Evolutionary conservation across 192 early-diverging fungal genomes (phyloP).

Genomic region (Gonapodya sp.): DNA sequence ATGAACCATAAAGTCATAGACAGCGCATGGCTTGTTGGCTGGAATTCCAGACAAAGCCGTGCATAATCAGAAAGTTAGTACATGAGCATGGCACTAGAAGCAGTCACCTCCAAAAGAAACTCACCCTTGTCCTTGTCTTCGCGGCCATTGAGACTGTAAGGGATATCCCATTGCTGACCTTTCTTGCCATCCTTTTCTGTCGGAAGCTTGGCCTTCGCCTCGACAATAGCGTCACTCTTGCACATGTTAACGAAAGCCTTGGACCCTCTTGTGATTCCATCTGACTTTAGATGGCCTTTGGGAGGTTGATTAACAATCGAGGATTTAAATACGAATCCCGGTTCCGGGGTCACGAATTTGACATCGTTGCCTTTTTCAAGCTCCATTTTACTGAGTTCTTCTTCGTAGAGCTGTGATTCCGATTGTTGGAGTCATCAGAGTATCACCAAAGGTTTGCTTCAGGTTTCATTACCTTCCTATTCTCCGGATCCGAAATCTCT

Average conservation of each 20-base stretch:
- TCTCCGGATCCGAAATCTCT: constrained; percentile 48
- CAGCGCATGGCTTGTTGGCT: constrained; percentile 30
- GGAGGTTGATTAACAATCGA: constrained; percentile 14
- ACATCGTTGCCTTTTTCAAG: constrained; percentile 39
- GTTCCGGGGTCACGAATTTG: constrained; percentile 37
- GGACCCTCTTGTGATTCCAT: constrained; percentile 14
- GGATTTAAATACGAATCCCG: constrained; percentile 35
- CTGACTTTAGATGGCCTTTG: constrained; percentile 4
- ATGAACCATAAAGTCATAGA: constrained; percentile 49
- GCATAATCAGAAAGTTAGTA: constrained; percentile 8
- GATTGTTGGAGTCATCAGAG: background rate
- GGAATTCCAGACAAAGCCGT: background rate
- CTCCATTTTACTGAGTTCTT: constrained; percentile 36
- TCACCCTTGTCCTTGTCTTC: constrained; percentile 40
- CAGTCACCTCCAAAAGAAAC: background rate
- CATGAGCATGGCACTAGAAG: too few species aligned
- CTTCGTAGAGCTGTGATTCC: constrained; percentile 36
- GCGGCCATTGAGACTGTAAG: constrained; percentile 34
- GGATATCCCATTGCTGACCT: constrained; percentile 39
- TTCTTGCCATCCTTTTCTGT: constrained; percentile 8
- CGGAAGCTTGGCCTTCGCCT: constrained; percentile 14
- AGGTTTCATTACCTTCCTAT: constrained; percentile 23
- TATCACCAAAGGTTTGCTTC: background rate
- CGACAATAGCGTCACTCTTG: constrained; percentile 30
- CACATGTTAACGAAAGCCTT: constrained; percentile 52